A percentile compares a stretch with the other conserved stretches of the same genome.
phyloP scores from a whole-genome alignment of 208 protist species.

The Eutreptiella sp. region DNA sequence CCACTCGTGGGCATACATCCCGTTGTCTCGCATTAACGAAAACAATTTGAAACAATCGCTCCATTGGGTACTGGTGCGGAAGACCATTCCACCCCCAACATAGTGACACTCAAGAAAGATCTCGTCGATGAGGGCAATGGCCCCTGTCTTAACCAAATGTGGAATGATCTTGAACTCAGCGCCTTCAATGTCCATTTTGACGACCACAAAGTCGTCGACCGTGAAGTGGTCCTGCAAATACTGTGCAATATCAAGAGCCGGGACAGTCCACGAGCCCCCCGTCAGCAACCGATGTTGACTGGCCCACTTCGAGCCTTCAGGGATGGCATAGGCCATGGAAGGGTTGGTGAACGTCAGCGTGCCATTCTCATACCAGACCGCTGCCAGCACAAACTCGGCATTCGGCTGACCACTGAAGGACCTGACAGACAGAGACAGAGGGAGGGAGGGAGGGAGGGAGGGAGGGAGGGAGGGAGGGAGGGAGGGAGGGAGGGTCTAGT shows the following conservation, averaged over 20 bases:
- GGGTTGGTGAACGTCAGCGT: background rate
- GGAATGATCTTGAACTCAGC: conserved; percentile 4
- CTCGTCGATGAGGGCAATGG: conserved; percentile 18
- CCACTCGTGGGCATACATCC: no score
- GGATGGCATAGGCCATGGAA: conserved; percentile 1
- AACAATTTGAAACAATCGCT: no score
- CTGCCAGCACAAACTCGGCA: background rate
- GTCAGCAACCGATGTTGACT: background rate
- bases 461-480: no score
- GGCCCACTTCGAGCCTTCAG: background rate
- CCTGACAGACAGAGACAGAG: no score
- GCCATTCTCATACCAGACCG: conserved; percentile 1
- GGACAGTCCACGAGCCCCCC: background rate
- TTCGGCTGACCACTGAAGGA: background rate
- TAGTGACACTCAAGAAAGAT: conserved; percentile 22
- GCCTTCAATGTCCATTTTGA: conserved; percentile 23
- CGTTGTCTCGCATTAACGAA: no score
- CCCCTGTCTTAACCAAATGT: background rate
- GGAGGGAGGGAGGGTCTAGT: no score
- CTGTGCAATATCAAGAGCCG: conserved; percentile 1
- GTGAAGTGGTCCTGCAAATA: background rate
- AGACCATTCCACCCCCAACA: no score
- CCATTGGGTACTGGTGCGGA: no score
- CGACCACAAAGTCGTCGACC: conserved; percentile 5
- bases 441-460: no score